These are phyloP conservation scores for Dothistroma pini DNA, from an alignment of 2,329 filamentous ascomycete genomes.

Conservation along the genomic window DNA sequence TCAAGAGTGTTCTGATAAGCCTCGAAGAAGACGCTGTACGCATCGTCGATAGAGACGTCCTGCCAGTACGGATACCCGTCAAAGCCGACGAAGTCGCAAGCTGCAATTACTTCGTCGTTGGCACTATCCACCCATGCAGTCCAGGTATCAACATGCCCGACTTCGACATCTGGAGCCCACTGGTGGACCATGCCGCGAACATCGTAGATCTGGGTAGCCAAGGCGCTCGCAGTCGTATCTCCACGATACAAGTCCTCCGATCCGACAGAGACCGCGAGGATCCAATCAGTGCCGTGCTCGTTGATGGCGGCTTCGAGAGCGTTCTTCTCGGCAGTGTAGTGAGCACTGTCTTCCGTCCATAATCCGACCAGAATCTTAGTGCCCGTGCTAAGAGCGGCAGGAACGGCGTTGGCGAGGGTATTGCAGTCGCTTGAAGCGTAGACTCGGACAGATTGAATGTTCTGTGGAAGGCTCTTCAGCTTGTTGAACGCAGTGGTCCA, in stretches of 20 bases:
- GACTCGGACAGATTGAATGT: conserved; percentile 58
- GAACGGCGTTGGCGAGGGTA: conserved; percentile 48
- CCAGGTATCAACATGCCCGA: conserved; percentile 64
- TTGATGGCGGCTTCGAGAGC: conserved; percentile 57
- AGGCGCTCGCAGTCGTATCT: conserved; percentile 40
- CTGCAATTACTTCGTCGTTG: conserved; percentile 59
- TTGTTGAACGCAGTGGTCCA: conserved; percentile 38
- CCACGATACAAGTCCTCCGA: conserved; percentile 65
- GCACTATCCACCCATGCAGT: conserved; percentile 49
- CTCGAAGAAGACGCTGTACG: conserved; percentile 52
- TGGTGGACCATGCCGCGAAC: conserved; percentile 52
- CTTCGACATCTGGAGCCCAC: conserved; percentile 45
- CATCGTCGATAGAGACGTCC: conserved; percentile 55
- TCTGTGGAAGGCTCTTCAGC: conserved; percentile 46
- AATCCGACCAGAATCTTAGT: conserved; percentile 62
- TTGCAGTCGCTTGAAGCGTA: conserved; percentile 61
- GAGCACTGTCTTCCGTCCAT: conserved; percentile 51
- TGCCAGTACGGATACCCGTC: conserved; percentile 67
- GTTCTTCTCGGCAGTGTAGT: conserved; percentile 58
- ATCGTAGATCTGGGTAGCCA: conserved; percentile 49
- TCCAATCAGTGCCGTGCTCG: conserved; percentile 55
- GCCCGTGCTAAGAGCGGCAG: conserved; percentile 59
- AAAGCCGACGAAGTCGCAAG: conserved; percentile 62
- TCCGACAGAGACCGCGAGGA: conserved; percentile 63
- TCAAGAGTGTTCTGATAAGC: conserved; percentile 36